Conservation (phyloP, 2,329 filamentous ascomycete species). For the Colletotrichum incanum region DNA sequence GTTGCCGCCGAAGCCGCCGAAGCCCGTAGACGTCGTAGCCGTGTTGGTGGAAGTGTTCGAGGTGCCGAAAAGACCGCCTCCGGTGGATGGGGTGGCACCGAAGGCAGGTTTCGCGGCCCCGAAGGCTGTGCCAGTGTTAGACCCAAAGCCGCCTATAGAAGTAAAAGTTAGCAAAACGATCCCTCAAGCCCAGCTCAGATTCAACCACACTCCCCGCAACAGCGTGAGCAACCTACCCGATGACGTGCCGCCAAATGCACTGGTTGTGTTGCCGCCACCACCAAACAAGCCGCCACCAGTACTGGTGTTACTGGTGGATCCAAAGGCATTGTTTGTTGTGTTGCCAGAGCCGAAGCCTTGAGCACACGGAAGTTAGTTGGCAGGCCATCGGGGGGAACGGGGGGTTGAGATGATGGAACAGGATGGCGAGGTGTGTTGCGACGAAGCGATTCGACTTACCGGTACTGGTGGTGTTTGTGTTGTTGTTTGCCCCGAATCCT, state of each 20-base stretch:
- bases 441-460: constrained; percentile 62
- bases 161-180: constrained; percentile 4
- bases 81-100: constrained; percentile 47
- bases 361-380: constrained; percentile 32
- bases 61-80: constrained; percentile 64
- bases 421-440: neutral
- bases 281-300: constrained; percentile 53
- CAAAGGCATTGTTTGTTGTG: constrained; percentile 61
- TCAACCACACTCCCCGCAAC: neutral
- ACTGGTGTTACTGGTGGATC: constrained; percentile 51
- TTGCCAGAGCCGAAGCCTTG: constrained; percentile 58
- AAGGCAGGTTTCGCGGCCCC: constrained; percentile 51
- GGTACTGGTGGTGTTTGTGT: constrained; percentile 54
- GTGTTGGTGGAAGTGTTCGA: constrained; percentile 54
- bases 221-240: constrained; percentile 27
- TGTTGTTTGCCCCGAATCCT: constrained; percentile 66
- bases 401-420: neutral
- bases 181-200: neutral
- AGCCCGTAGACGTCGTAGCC: constrained; percentile 53
- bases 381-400: constrained; percentile 35
- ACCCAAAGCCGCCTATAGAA: constrained; percentile 51
- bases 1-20: constrained; percentile 59
- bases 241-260: constrained; percentile 36
- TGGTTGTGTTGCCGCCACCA: constrained; percentile 22
- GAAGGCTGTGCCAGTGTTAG: constrained; percentile 55